phyloP scores from a whole-genome alignment of 306 rosid species.

The Cyamopsis tetragonoloba region DNA sequence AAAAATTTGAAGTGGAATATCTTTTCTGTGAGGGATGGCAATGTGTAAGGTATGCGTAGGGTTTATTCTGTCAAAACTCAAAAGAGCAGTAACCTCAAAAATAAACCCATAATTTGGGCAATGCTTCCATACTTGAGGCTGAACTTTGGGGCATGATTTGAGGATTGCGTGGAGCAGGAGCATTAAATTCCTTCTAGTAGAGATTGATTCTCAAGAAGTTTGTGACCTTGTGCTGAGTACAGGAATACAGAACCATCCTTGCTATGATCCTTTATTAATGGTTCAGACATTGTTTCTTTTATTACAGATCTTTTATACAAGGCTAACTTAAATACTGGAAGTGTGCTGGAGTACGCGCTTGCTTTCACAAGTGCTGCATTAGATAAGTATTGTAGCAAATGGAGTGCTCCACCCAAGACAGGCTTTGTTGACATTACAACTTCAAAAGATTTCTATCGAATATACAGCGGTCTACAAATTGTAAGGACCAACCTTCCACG shows the following conservation, averaged over 20 bases:
- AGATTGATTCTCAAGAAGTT: no score
- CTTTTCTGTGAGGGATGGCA: no score
- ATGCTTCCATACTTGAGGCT: no score
- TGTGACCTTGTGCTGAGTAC: no score
- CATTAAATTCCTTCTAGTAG: no score
- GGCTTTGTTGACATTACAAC: conserved; percentile 96
- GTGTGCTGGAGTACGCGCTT: conserved; percentile 92
- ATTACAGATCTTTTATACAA: conserved; percentile 84
- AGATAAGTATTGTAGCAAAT: conserved; percentile 89
- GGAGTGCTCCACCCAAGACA: conserved; percentile 96
- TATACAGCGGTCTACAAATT: conserved; percentile 97
- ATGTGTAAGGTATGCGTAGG: no score
- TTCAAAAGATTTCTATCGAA: conserved; percentile 91
- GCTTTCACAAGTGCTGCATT: conserved; percentile 97
- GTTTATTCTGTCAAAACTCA: no score
- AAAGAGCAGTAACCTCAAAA: neutral
- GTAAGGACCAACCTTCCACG: conserved; percentile 46
- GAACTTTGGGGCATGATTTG: no score
- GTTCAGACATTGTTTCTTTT: conserved; percentile 5
- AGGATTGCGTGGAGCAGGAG: no score
- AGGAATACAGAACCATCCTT: no score
- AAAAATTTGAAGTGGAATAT: neutral
- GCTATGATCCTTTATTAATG: conserved; percentile 11
- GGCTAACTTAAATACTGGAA: conserved; percentile 94
- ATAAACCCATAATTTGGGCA: no score